These are phyloP conservation scores for Primulina tabacum DNA, from an alignment of 257 asterid species.

Conservation along the genomic window DNA sequence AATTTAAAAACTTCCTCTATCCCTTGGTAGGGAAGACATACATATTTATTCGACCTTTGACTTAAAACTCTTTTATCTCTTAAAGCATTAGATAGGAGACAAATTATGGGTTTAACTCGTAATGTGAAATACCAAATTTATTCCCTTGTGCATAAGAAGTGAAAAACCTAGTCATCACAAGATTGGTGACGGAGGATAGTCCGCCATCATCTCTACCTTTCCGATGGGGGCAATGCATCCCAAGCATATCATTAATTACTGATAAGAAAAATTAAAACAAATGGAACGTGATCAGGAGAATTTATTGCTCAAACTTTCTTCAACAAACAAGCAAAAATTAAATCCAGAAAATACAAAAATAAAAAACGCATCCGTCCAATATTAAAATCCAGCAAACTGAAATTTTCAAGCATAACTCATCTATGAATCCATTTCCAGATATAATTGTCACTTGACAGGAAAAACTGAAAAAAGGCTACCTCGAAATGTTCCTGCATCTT, in stretches of 20 bases:
- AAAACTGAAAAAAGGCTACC: constrained; percentile 30
- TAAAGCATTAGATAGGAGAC: neutral
- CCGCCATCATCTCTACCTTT: neutral
- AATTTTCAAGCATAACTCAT: too few relatives aligned
- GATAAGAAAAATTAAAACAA: too few relatives aligned
- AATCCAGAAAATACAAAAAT: too few relatives aligned
- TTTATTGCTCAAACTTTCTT: too few relatives aligned
- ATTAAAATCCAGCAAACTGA: too few relatives aligned
- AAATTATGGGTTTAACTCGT: neutral
- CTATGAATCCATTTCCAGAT: neutral
- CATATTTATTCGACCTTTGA: neutral
- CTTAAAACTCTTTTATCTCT: neutral
- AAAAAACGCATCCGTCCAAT: too few relatives aligned
- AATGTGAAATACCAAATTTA: neutral
- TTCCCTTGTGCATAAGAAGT: neutral
- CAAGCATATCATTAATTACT: neutral
- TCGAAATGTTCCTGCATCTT: constrained; percentile 88
- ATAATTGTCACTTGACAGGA: neutral
- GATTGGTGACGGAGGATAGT: neutral
- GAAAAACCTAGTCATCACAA: neutral
- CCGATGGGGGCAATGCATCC: neutral
- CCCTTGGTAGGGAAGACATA: too few relatives aligned
- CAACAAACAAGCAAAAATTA: neutral
- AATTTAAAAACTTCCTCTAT: too few relatives aligned
- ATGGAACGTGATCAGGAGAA: too few relatives aligned